Conservation (phyloP, 805 yeast species). For the Clavispora asparagi region DNA sequence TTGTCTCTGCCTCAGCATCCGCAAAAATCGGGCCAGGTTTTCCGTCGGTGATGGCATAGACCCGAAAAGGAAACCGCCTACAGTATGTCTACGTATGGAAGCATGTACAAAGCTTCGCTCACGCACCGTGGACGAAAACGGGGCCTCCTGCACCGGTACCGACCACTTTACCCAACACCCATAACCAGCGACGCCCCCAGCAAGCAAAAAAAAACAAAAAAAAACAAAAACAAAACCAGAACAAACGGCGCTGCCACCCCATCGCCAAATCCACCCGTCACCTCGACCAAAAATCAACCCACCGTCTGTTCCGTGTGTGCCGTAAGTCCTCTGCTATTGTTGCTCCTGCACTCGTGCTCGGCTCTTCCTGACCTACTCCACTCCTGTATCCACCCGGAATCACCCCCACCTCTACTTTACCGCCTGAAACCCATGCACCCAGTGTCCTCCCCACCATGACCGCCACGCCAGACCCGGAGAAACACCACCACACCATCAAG, state of each 20-base stretch:
- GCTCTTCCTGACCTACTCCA: not conserved
- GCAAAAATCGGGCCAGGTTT: no score
- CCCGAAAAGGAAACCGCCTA: not conserved
- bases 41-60: no score
- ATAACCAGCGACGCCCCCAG: not conserved
- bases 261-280: not conserved
- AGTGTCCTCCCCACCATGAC: not conserved
- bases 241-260: no score
- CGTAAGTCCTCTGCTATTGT: not conserved
- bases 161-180: not conserved
- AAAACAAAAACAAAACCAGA: no score
- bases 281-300: not conserved
- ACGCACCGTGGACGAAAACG: not conserved
- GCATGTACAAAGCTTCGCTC: not conserved
- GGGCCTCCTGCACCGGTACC: not conserved
- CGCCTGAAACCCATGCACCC: not conserved
- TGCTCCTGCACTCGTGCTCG: not conserved
- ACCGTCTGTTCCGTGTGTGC: not conserved
- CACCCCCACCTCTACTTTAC: not conserved
- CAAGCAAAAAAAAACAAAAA: no score
- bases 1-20: no score
- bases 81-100: not conserved
- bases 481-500: conserved; percentile 9
- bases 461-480: conserved; percentile 1
- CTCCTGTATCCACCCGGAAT: not conserved